Evolutionary conservation across 768 basidiomycete genomes (phyloP).

Genomic region (Gloeopeniophorella convolvens): DNA sequence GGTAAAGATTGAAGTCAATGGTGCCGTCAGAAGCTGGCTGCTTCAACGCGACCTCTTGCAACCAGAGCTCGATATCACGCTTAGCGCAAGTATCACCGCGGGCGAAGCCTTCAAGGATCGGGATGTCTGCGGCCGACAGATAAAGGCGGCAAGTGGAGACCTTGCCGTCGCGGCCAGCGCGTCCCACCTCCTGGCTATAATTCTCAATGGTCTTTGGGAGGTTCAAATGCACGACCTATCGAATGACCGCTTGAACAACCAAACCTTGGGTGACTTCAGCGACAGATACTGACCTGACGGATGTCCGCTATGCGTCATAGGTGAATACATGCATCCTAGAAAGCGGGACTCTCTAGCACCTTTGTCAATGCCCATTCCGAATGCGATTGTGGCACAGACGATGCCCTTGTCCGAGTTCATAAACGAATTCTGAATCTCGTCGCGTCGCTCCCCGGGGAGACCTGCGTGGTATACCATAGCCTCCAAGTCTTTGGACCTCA

Average conservation of each 20-base stretch:
- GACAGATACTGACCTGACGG: too few relatives aligned
- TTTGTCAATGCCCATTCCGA: constrained; percentile 43
- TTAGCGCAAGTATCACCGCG: constrained; percentile 42
- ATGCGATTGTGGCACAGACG: constrained; percentile 40
- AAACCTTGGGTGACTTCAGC: too few relatives aligned
- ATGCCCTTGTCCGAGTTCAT: constrained; percentile 35
- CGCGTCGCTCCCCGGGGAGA: constrained; percentile 30
- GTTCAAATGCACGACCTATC: constrained; percentile 37
- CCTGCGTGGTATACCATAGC: constrained; percentile 40
- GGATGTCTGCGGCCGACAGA: constrained; percentile 37
- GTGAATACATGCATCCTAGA: not conserved
- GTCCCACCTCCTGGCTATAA: constrained; percentile 41
- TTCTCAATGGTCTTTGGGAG: constrained; percentile 43
- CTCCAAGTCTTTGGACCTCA: constrained; percentile 27
- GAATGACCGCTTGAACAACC: too few relatives aligned
- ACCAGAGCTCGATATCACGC: constrained; percentile 34
- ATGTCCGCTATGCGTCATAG: constrained; percentile 25
- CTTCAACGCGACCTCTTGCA: constrained; percentile 34
- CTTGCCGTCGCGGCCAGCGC: constrained; percentile 38
- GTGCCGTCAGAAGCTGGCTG: constrained; percentile 32
- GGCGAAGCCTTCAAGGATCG: constrained; percentile 41
- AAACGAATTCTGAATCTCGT: constrained; percentile 33
- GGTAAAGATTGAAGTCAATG: constrained; percentile 36
- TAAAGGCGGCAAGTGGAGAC: constrained; percentile 42
- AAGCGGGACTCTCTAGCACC: constrained; percentile 15